Evolutionary conservation across 202 grass and related monocot genomes (phyloP).

Genomic region (Zoysia matrella): DNA sequence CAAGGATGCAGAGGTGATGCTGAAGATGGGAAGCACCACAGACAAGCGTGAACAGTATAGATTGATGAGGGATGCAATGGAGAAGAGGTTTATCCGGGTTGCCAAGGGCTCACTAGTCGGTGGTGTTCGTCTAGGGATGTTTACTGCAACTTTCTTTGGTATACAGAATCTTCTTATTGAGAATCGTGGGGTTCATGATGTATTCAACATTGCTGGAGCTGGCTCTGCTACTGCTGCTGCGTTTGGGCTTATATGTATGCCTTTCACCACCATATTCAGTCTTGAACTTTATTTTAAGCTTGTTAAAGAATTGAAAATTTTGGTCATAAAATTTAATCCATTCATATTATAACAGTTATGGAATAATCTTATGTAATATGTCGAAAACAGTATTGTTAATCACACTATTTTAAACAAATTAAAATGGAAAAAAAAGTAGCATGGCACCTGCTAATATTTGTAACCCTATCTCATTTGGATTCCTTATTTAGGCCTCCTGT

Average conservation of each 20-base stretch:
- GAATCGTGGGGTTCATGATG: constrained; percentile 75
- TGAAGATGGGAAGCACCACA: constrained; percentile 93
- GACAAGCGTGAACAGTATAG: constrained; percentile 95
- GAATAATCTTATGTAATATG: constrained; percentile 32
- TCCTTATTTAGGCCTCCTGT: constrained; percentile 4
- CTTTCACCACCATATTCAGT: constrained; percentile 16
- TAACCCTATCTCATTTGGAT: background rate
- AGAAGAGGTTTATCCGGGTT: constrained; percentile 79
- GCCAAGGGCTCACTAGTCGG: constrained; percentile 81
- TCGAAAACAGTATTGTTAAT: background rate
- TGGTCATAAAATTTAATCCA: background rate
- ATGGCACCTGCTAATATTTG: background rate
- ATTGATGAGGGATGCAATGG: constrained; percentile 97
- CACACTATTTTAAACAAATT: constrained; percentile 1
- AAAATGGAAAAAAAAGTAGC: constrained; percentile 14
- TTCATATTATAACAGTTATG: background rate
- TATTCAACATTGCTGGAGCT: constrained; percentile 76
- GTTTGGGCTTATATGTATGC: constrained; percentile 83
- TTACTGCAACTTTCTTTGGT: constrained; percentile 82
- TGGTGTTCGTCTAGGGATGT: constrained; percentile 83
- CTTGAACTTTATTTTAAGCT: background rate
- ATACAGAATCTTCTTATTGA: constrained; percentile 79
- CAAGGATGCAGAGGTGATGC: constrained; percentile 96
- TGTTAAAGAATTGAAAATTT: background rate
- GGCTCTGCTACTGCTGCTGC: constrained; percentile 72